A percentile compares a stretch with the other conserved stretches of the same genome.
These are phyloP conservation scores for Coemansia sp. DNA, from an alignment of 192 early-diverging fungal genomes.

Conservation along the genomic window DNA sequence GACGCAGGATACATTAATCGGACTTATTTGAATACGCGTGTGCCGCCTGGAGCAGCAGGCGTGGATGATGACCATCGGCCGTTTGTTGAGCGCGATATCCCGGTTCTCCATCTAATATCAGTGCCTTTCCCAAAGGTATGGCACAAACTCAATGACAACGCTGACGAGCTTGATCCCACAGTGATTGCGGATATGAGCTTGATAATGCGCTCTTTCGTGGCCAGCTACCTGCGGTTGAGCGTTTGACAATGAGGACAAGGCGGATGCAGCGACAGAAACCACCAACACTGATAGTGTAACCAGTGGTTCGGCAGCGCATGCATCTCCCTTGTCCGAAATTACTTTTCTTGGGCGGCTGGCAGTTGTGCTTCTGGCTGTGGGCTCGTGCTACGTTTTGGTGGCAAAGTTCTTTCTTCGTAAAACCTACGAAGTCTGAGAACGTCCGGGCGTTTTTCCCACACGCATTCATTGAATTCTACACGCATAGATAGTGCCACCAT, in stretches of 20 bases:
- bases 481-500: neutral
- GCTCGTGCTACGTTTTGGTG: neutral
- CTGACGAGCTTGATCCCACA: conserved; percentile 60
- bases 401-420: conserved; percentile 1
- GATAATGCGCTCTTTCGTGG: conserved; percentile 79
- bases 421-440: neutral
- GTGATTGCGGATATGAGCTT: conserved; percentile 73
- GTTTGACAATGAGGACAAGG: conserved; percentile 53
- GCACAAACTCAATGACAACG: conserved; percentile 81
- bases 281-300: conserved; percentile 2
- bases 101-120: conserved; percentile 85
- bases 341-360: conserved; percentile 18
- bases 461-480: neutral
- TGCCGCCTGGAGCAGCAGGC: conserved; percentile 28
- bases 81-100: conserved; percentile 75
- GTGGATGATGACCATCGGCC: conserved; percentile 90
- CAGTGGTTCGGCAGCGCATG: neutral
- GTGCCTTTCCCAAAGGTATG: conserved; percentile 82
- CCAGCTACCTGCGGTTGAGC: conserved; percentile 61
- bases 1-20: conserved; percentile 34
- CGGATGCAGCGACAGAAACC: conserved; percentile 12
- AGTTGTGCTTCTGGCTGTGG: conserved; percentile 7
- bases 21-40: conserved; percentile 29
- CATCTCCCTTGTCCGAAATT: conserved; percentile 37
- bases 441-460: neutral